Evolutionary conservation across 139 green algal genomes (phyloP), one percentile per base, ranked within the genome.

Genomic region (Auxenochlorella protothecoides): DNA sequence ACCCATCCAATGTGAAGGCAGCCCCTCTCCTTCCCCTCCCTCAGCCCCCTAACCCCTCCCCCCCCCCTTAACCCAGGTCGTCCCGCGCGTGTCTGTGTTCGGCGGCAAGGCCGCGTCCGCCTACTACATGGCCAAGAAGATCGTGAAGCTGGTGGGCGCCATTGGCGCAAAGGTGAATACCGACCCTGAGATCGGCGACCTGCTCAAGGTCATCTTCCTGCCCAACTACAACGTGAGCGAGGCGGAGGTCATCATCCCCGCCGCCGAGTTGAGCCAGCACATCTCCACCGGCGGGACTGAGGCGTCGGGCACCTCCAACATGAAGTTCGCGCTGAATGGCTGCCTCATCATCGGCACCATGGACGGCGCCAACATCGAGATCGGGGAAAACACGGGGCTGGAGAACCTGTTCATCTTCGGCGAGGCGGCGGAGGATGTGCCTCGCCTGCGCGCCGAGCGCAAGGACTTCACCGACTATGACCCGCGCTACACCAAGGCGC

Each of bases 241-340:
- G 68, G 87, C 90, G 0, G 90, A 96, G 84, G 70, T 85, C 59
- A 81, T 95, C 74, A 96, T 96, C 70, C 90, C 90, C 44, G 90
- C 77, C n/a, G 85, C 82, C 11, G 89, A 96, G 80, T 72, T 96
- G 16, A 86, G 74, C 66, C 84, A 94, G 83, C 89, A 94, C 72
- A 94, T 94, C 76, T 88, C 74, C 69, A 93, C 88, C 68, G 83
- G 90, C 71, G 93, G 93, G 71, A 97, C 91, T 55, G 69, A 75
- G 56, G 84, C 86, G 5, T 89, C 81, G 8, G 93, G 95, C 72
- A 99, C 95, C 12, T 89, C 74, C 76, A 99, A 99, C 93, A 99
- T 99, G 95, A 99, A 99, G 90, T 99, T 99, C 83, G 77, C 80
- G 56, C 96, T 99, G 88, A 99, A 99, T 76, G 95, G 95, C 63